Percentiles rank a stretch among this genome's conserved stretches.
Evolutionary conservation across 2,329 filamentous ascomycete genomes (phyloP).

Genomic region (Hypocrella siamensis): DNA sequence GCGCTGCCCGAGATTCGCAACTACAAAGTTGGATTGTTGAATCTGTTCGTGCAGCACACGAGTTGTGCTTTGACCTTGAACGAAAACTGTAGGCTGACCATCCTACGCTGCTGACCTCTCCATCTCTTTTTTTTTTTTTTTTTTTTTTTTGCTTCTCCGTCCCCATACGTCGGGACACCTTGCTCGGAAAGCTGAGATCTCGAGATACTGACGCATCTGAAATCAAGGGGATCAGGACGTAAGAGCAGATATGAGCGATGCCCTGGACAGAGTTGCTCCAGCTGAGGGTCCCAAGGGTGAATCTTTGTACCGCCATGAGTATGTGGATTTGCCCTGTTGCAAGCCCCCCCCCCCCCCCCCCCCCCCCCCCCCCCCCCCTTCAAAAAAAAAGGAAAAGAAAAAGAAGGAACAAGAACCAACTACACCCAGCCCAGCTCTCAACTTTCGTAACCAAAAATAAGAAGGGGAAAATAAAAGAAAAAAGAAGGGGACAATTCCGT

Average conservation of each 20-base stretch:
- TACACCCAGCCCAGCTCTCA: background rate
- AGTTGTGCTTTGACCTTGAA: slow-evolving; percentile 82
- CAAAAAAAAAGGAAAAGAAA: background rate
- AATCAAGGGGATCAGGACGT: slow-evolving; percentile 64
- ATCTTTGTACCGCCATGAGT: slow-evolving; percentile 61
- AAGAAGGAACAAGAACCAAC: background rate
- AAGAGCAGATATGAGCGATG: slow-evolving; percentile 85
- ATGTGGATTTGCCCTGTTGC: slow-evolving; percentile 7
- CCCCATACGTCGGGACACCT: no score
- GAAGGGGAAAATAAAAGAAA: no score
- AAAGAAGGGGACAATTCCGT: no score
- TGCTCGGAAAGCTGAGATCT: no score
- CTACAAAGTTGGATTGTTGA: slow-evolving; percentile 75
- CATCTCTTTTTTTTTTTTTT: no score
- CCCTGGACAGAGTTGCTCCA: slow-evolving; percentile 77
- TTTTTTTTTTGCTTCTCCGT: no score
- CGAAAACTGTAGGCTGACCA: slow-evolving; percentile 51
- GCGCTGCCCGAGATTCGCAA: slow-evolving; percentile 63
- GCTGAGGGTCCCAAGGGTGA: slow-evolving; percentile 56
- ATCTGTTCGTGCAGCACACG: slow-evolving; percentile 93
- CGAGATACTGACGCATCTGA: no score
- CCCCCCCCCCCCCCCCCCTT: background rate
- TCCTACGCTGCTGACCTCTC: background rate
- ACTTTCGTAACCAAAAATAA: no score
- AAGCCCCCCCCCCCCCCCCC: no score